Evolutionary conservation across 495 filamentous ascomycete genomes (phyloP).

Genomic region (Annulohypoxylon maeteangense): DNA sequence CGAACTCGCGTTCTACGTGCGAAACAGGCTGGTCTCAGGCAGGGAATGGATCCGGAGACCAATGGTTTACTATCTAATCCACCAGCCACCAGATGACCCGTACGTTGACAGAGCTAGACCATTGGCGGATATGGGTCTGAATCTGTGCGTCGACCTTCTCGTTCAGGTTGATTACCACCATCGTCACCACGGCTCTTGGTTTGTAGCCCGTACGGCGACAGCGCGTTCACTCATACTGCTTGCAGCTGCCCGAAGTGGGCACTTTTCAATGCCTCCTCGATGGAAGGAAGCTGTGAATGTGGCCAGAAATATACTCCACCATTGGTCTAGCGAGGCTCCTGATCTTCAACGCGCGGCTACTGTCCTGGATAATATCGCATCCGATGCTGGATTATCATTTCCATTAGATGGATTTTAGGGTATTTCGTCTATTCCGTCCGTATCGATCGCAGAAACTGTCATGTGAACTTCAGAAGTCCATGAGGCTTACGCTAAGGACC

Average conservation of each 20-base stretch:
- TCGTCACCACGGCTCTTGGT: constrained; percentile 12
- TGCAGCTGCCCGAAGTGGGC: not conserved
- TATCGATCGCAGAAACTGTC: not conserved
- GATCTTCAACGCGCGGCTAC: constrained; percentile 1
- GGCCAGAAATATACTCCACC: not conserved
- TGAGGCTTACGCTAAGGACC: not conserved
- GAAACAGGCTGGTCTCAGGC: not conserved
- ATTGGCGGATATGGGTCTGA: not conserved
- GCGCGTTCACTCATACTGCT: constrained; percentile 4
- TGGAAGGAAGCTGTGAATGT: constrained; percentile 4
- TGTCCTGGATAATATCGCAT: constrained; percentile 1
- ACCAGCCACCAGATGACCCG: constrained; percentile 4
- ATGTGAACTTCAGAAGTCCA: not conserved
- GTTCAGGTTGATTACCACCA: constrained; percentile 6
- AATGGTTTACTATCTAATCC: not conserved
- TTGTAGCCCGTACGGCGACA: not conserved
- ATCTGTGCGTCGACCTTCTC: constrained; percentile 7
- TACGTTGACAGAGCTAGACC: constrained; percentile 6
- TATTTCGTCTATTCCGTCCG: not conserved
- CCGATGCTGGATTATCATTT: not conserved
- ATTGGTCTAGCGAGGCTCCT: constrained; percentile 10
- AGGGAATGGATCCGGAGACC: constrained; percentile 8
- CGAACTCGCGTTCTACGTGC: constrained; percentile 1
- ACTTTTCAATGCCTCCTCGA: constrained; percentile 2
- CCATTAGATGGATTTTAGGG: not conserved